Evolutionary conservation across 1,284 basidiomycete species (phyloP).

Genomic region (Cryptococcus neoformans): DNA sequence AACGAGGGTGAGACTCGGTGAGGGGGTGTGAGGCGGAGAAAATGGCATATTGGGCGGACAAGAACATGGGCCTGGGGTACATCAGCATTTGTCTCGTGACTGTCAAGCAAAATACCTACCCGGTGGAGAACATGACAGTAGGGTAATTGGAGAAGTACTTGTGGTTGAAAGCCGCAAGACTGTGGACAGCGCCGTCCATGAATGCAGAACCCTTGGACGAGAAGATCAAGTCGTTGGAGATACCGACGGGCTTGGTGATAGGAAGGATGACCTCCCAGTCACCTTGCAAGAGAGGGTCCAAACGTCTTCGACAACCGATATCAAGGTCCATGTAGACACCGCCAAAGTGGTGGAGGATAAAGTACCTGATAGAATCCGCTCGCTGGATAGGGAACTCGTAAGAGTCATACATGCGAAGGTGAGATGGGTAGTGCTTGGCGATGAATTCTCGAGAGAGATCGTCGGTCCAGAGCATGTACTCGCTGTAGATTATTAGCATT

Average conservation of each 20-base stretch:
- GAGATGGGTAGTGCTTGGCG: conserved; percentile 81
- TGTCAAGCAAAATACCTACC: conserved; percentile 42
- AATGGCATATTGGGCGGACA: conserved; percentile 80
- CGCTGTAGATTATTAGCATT: conserved; percentile 28
- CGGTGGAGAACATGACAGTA: conserved; percentile 99
- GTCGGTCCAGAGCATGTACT: conserved; percentile 98
- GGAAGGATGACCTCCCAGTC: conserved; percentile 85
- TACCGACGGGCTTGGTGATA: conserved; percentile 91
- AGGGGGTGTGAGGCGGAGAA: conserved; percentile 69
- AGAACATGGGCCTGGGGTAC: conserved; percentile 66
- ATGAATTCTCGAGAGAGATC: conserved; percentile 86
- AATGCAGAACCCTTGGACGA: conserved; percentile 81
- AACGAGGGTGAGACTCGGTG: conserved; percentile 56
- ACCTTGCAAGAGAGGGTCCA: conserved; percentile 77
- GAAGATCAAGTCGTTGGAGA: conserved; percentile 98
- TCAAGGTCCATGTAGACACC: conserved; percentile 97
- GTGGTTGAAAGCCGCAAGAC: conserved; percentile 88
- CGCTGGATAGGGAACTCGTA: conserved; percentile 95
- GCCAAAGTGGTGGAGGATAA: conserved; percentile 91
- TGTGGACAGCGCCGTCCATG: conserved; percentile 89
- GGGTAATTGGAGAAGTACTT: conserved; percentile 93
- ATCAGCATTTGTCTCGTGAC: not conserved
- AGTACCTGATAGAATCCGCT: conserved; percentile 97
- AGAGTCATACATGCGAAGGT: conserved; percentile 85
- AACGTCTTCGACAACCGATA: conserved; percentile 85